A percentile compares a stretch with the other conserved stretches of the same genome.
Conservation (phyloP, 208 protist genomes). For the Angomonas deanei region DNA sequence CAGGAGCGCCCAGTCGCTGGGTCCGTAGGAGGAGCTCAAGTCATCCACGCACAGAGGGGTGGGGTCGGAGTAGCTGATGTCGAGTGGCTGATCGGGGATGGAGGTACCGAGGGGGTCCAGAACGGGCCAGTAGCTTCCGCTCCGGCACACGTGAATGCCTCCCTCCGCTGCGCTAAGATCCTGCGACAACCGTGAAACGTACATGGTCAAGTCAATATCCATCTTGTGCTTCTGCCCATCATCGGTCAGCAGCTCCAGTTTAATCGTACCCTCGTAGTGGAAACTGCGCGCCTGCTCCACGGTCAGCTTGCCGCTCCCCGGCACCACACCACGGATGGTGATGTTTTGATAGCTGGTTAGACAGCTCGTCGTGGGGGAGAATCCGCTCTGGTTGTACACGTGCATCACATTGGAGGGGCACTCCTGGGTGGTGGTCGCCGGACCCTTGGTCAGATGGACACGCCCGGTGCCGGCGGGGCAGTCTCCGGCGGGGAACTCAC, state of each 20-base stretch:
- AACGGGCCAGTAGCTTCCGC: constrained; percentile 70
- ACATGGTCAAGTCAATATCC: constrained; percentile 49
- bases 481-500: constrained; percentile 58
- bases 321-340: constrained; percentile 66
- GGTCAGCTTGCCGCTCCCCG: constrained; percentile 49
- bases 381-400: constrained; percentile 59
- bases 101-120: constrained; percentile 76
- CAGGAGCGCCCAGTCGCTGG: constrained; percentile 76
- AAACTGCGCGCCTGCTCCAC: constrained; percentile 33
- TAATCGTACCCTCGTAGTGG: constrained; percentile 52
- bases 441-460: constrained; percentile 66
- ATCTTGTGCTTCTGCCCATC: constrained; percentile 36
- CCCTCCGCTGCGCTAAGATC: constrained; percentile 31
- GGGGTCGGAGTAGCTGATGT: constrained; percentile 23
- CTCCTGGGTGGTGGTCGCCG: constrained; percentile 27
- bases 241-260: constrained; percentile 60
- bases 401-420: constrained; percentile 48
- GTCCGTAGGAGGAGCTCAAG: constrained; percentile 69
- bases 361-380: constrained; percentile 60
- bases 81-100: constrained; percentile 51
- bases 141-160: constrained; percentile 55
- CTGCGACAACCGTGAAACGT: constrained; percentile 58
- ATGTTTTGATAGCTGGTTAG: constrained; percentile 69
- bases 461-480: constrained; percentile 39
- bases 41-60: constrained; percentile 57